Conservation (phyloP, 2,329 filamentous ascomycete species). For the Calonectria crousiana region DNA sequence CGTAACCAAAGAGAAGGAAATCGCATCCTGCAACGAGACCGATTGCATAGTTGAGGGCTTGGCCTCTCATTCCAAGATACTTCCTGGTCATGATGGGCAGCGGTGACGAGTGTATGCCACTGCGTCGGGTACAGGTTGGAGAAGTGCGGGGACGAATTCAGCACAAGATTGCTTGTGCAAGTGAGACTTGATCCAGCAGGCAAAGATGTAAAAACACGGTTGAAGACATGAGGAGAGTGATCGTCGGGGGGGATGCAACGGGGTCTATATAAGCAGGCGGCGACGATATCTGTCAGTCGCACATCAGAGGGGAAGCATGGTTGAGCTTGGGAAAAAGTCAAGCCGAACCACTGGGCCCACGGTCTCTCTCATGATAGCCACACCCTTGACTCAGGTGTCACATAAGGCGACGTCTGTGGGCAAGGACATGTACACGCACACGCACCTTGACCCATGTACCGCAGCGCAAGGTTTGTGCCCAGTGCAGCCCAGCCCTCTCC, state of each 20-base stretch:
- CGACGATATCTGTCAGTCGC: conserved; percentile 14
- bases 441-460: conserved; percentile 11
- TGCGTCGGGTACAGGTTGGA: not conserved
- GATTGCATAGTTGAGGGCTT: conserved; percentile 75
- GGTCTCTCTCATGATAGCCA: conserved; percentile 24
- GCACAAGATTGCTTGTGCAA: conserved; percentile 12
- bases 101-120: not conserved
- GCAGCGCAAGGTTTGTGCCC: conserved; percentile 12
- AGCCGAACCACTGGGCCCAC: conserved; percentile 33
- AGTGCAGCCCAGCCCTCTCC: not conserved
- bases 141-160: not conserved
- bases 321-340: conserved; percentile 33
- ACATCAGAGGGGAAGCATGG: conserved; percentile 19
- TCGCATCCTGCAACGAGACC: conserved; percentile 79
- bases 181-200: conserved; percentile 13
- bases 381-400: conserved; percentile 31
- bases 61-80: conserved; percentile 76
- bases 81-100: conserved; percentile 48
- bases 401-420: conserved; percentile 20
- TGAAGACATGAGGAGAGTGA: conserved; percentile 10
- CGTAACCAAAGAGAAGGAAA: conserved; percentile 73
- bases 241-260: conserved; percentile 16
- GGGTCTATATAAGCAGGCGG: conserved; percentile 35
- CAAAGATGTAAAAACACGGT: not conserved
- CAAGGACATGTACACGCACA: not conserved